These are phyloP conservation scores for Wickerhamomyces alni DNA, from an alignment of 805 yeast genomes.

Conservation along the genomic window DNA sequence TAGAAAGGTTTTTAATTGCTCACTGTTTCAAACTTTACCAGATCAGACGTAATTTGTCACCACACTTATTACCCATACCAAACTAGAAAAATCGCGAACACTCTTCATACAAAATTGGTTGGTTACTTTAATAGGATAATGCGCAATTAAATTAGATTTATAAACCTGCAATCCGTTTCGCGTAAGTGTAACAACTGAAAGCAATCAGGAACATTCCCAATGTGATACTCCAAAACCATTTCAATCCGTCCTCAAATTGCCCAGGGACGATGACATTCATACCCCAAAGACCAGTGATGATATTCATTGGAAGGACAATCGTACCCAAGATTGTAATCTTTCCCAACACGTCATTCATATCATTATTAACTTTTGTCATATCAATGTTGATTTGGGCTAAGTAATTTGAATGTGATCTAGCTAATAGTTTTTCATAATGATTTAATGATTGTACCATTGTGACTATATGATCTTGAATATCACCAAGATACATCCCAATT, in stretches of 20 bases:
- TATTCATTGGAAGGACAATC: constrained; percentile 89
- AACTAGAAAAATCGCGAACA: background rate
- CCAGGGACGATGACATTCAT: constrained; percentile 98
- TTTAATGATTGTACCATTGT: constrained; percentile 95
- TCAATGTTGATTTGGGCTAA: constrained; percentile 95
- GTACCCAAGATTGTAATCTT: constrained; percentile 92
- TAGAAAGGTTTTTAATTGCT: background rate
- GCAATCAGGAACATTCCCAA: constrained; percentile 43
- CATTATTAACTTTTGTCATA: constrained; percentile 95
- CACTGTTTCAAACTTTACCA: too few relatives aligned
- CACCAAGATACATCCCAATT: constrained; percentile 92
- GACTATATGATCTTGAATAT: constrained; percentile 94
- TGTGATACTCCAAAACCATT: constrained; percentile 59
- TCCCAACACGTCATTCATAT: constrained; percentile 93
- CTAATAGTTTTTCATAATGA: constrained; percentile 89
- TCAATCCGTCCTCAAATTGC: constrained; percentile 54
- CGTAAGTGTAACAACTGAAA: constrained; percentile 39
- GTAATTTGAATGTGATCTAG: constrained; percentile 94
- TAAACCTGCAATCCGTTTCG: constrained; percentile 37
- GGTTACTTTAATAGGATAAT: too few relatives aligned
- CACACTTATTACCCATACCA: too few relatives aligned
- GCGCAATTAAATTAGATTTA: background rate
- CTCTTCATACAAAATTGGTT: too few relatives aligned
- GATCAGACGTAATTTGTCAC: too few relatives aligned
- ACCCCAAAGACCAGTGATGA: constrained; percentile 97